Evolutionary conservation across 2,329 filamentous ascomycete genomes (phyloP), one percentile per base, ranked within the genome.

Genomic region (Stachybotrys chlorohalonatus): DNA sequence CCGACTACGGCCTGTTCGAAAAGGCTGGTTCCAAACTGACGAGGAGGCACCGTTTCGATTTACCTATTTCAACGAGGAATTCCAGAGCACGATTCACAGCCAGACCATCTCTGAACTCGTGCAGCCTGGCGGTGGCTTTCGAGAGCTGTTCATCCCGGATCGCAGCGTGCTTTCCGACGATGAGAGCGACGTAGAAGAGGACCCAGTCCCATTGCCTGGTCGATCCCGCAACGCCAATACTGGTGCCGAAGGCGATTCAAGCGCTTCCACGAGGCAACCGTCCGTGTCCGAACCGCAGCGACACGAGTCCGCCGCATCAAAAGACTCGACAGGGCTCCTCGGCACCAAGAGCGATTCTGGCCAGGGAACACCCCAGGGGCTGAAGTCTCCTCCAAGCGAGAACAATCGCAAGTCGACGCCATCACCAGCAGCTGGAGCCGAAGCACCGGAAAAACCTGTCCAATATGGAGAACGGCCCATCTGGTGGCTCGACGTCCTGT

Each of bases 21-120:
- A 81, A 61, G 82, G 82, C 13, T 99, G 93, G 93, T 93, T 90
- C 68, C 83, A 87, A 46, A 85, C 89, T 53, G 89, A 94, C 59
- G 92, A 96, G 57, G 93, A 96, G 60, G 84, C 87, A 0, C 94
- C 94, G 0, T 97, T 95, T 68, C 83, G 94, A 31, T 99, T 96
- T 69, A 97, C 94, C 0, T 99, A 99, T 70, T 99, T 99, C 78
- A 97, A 97, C 69, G 94, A 97, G 67, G 90, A 96, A 59, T 90
- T 97, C 54, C 87, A 90, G 64, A 95, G 89, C 69, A 99, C 94
- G 0, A 95, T 99, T 58, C 94, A 99, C 70, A 94, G 91, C 57
- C 90, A 95, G 70, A 94, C 88, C 0, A 96, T 99, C 55, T 95
- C 91, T 2, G 94, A 96, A 68, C 80, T 99, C 17, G 81, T 95